Conservation (phyloP, 257 asterid species). For the Penstemon newberryi region DNA sequence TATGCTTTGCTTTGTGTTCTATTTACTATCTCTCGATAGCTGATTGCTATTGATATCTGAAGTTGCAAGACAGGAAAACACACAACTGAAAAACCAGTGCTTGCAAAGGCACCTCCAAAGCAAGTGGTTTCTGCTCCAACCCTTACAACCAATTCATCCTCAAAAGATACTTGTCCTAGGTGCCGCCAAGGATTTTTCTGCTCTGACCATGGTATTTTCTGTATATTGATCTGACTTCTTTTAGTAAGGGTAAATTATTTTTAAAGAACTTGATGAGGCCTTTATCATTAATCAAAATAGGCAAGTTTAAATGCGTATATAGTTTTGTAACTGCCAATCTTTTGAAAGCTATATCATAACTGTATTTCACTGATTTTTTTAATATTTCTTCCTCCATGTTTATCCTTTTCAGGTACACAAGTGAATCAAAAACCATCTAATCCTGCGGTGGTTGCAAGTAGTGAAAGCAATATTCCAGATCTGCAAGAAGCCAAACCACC, state of each 20-base stretch:
- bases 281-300: slow-evolving; percentile 6
- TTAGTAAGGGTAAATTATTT: slow-evolving; percentile 1
- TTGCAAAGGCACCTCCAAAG: slow-evolving; percentile 42
- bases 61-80: slow-evolving; percentile 63
- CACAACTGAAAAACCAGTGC: slow-evolving; percentile 51
- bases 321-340: slow-evolving; percentile 8
- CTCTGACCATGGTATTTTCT: slow-evolving; percentile 42
- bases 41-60: slow-evolving; percentile 41
- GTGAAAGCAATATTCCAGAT: slow-evolving; percentile 31
- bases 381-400: too few species aligned
- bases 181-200: slow-evolving; percentile 97
- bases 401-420: slow-evolving; percentile 49
- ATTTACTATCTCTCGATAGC: slow-evolving; percentile 11
- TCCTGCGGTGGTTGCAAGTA: slow-evolving; percentile 20
- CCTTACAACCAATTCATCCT: slow-evolving; percentile 34
- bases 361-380: neutral
- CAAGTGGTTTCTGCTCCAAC: slow-evolving; percentile 40
- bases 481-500: slow-evolving; percentile 46
- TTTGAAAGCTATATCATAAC: neutral
- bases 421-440: slow-evolving; percentile 42
- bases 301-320: slow-evolving; percentile 13
- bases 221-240: neutral
- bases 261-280: slow-evolving; percentile 5
- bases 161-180: slow-evolving; percentile 65
- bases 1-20: neutral